Percentiles rank a stretch among this genome's conserved stretches.
Conservation (phyloP, 2,329 filamentous ascomycete genomes). For the Stachybotrys chartarum region DNA sequence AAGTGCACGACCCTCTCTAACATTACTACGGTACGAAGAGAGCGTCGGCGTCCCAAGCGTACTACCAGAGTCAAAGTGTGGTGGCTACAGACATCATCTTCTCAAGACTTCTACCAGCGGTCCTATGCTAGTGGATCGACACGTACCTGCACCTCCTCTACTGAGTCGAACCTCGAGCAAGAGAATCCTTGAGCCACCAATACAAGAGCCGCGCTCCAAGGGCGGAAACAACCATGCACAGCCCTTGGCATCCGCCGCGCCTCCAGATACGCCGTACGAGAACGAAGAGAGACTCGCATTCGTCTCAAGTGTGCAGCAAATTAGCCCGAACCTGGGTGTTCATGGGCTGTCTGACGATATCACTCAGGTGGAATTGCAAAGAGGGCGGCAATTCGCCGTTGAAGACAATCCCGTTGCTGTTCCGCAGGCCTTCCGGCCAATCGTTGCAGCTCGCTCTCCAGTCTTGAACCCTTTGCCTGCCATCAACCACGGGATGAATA, state of each 20-base stretch:
- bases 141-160: constrained; percentile 10
- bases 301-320: no score
- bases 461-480: neutral
- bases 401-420: neutral
- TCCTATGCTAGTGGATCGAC: constrained; percentile 11
- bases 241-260: neutral
- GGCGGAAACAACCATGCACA: neutral
- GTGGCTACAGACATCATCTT: constrained; percentile 11
- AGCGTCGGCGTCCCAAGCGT: constrained; percentile 2
- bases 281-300: no score
- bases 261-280: no score
- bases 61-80: constrained; percentile 1
- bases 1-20: constrained; percentile 20
- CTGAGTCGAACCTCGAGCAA: constrained; percentile 2
- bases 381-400: no score
- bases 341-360: no score
- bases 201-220: neutral
- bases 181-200: neutral
- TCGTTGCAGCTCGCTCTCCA: neutral
- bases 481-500: neutral
- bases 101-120: constrained; percentile 14
- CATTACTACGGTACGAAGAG: constrained; percentile 9
- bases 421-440: neutral
- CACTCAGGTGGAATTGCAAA: no score
- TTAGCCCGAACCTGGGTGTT: no score